These are phyloP conservation scores for Penicillium longicatenatum DNA, from an alignment of 495 filamentous ascomycete genomes.

Conservation along the genomic window DNA sequence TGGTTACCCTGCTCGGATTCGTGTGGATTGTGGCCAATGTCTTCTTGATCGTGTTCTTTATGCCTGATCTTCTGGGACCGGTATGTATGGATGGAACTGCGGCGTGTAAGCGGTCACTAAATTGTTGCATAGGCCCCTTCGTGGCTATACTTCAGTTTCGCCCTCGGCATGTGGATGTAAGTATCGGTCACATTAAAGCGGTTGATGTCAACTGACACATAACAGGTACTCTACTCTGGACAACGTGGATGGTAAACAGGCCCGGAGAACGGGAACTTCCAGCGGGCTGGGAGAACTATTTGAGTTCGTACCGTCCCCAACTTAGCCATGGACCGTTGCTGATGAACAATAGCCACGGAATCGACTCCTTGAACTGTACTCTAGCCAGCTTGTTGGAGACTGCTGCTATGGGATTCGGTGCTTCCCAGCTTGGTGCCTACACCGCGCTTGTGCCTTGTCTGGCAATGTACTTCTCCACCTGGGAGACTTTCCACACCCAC, in stretches of 20 bases:
- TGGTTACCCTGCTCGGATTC: slow-evolving; percentile 95
- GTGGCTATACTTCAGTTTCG: slow-evolving; percentile 95
- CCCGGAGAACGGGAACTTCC: slow-evolving; percentile 89
- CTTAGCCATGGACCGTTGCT: slow-evolving; percentile 25
- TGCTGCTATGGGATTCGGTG: slow-evolving; percentile 86
- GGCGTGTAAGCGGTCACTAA: background rate
- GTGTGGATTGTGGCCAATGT: slow-evolving; percentile 90
- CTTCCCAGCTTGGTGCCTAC: slow-evolving; percentile 79
- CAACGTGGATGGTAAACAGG: slow-evolving; percentile 98
- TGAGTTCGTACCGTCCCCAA: slow-evolving; percentile 58
- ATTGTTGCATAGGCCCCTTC: slow-evolving; percentile 64
- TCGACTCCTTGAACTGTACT: slow-evolving; percentile 96
- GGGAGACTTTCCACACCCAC: slow-evolving; percentile 99
- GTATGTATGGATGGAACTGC: slow-evolving; percentile 48
- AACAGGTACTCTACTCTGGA: slow-evolving; percentile 90
- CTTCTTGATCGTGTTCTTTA: slow-evolving; percentile 71
- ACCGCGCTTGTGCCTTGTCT: slow-evolving; percentile 89
- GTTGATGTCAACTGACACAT: slow-evolving; percentile 2
- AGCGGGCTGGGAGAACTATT: slow-evolving; percentile 94
- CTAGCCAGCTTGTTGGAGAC: slow-evolving; percentile 86
- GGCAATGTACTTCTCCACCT: slow-evolving; percentile 99
- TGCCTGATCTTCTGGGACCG: slow-evolving; percentile 92
- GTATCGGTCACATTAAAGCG: slow-evolving; percentile 18
- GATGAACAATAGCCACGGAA: slow-evolving; percentile 70
- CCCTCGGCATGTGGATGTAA: slow-evolving; percentile 88